These are phyloP conservation scores for Colletotrichum sublineola DNA, from an alignment of 2,329 filamentous ascomycete species.

Conservation along the genomic window DNA sequence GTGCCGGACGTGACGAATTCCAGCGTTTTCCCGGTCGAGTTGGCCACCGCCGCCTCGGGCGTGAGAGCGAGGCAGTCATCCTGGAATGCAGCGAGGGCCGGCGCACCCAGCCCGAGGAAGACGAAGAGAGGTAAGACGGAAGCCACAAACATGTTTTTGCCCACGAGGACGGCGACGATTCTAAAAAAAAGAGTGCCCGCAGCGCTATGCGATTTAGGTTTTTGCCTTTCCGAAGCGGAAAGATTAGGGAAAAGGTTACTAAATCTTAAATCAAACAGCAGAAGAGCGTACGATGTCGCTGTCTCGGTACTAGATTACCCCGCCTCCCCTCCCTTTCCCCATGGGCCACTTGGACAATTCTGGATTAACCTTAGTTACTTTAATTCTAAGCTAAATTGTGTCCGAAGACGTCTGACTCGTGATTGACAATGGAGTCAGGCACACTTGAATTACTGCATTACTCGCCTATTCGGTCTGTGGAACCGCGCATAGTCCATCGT, in stretches of 20 bases:
- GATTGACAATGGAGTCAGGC: not conserved
- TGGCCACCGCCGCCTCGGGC: conserved; percentile 33
- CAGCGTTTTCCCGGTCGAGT: conserved; percentile 46
- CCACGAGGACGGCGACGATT: not conserved
- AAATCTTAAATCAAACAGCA: not conserved
- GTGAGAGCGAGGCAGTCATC: conserved; percentile 34
- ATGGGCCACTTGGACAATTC: not conserved
- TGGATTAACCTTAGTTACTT: not conserved
- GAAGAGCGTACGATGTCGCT: not conserved
- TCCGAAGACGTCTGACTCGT: not conserved
- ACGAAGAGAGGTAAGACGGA: not conserved
- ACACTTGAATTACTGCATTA: not conserved
- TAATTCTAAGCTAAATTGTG: not conserved
- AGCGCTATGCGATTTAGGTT: not conserved
- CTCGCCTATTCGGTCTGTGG: no score
- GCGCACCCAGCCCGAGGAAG: conserved; percentile 6
- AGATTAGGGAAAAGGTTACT: not conserved
- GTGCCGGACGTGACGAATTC: conserved; percentile 45
- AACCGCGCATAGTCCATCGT: no score
- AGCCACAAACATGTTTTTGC: not conserved
- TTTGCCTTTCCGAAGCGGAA: not conserved
- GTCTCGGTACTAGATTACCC: not conserved
- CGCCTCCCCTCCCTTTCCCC: not conserved
- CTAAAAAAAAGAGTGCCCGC: not conserved
- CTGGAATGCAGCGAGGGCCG: not conserved